These are phyloP conservation scores for Aphanomyces invadans DNA, from an alignment of 352 stramenopile genomes.

Conservation along the genomic window DNA sequence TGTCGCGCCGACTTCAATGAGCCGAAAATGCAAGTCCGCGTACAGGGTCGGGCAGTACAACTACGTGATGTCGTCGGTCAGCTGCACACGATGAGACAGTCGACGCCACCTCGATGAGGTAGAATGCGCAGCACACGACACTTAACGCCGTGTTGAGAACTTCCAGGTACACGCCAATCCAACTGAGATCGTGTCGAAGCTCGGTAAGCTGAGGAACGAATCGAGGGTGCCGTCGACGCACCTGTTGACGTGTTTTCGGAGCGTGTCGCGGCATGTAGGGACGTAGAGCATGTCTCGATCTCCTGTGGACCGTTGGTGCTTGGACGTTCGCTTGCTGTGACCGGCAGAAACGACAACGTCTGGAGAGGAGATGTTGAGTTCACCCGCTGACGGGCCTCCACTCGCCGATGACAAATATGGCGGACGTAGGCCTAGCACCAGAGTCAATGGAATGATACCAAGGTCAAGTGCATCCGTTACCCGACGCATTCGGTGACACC, in stretches of 20 bases:
- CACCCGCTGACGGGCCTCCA: not conserved
- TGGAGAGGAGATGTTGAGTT: not conserved
- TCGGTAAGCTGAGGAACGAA: too few species aligned
- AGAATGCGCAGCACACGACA: slow-evolving; percentile 49
- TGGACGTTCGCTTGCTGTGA: not conserved
- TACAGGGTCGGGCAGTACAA: slow-evolving; percentile 35
- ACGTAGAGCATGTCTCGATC: slow-evolving; percentile 5
- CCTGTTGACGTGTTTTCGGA: slow-evolving; percentile 10
- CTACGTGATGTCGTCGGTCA: slow-evolving; percentile 26
- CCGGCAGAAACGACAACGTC: not conserved
- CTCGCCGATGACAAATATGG: not conserved
- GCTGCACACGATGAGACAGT: not conserved
- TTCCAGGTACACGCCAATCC: slow-evolving; percentile 41
- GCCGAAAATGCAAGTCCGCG: slow-evolving; percentile 25
- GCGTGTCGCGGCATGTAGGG: slow-evolving; percentile 4
- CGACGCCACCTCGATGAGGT: slow-evolving; percentile 42
- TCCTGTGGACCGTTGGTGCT: not conserved
- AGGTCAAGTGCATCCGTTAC: not conserved
- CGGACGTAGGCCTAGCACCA: not conserved
- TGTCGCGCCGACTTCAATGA: slow-evolving; percentile 43
- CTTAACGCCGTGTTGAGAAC: slow-evolving; percentile 51
- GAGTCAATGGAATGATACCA: not conserved
- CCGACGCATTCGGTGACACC: too few species aligned
- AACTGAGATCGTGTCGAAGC: slow-evolving; percentile 8
- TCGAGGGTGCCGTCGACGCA: not conserved